Conservation (phyloP, 176 grass and related monocot genomes). For the Lolium perenne region DNA sequence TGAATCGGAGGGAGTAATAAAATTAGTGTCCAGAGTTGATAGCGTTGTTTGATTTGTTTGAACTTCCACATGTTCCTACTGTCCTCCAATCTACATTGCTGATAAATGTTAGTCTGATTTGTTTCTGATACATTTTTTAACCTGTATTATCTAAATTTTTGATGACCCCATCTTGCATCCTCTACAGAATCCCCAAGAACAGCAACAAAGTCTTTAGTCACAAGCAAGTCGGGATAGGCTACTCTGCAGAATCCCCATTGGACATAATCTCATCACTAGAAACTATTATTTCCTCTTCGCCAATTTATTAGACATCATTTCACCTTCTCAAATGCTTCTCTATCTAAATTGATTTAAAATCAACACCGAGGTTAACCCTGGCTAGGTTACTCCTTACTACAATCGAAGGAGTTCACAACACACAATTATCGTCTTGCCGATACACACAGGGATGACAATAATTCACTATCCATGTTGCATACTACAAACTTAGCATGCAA, state of each 20-base stretch:
- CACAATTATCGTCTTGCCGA: background rate
- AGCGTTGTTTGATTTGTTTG: background rate
- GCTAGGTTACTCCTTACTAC: background rate
- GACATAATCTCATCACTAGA: conserved; percentile 4
- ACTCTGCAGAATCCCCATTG: background rate
- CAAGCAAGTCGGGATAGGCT: conserved; percentile 9
- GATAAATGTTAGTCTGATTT: background rate
- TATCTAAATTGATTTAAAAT: background rate
- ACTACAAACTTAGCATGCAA: background rate
- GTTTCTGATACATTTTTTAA: background rate
- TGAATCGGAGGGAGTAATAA: background rate
- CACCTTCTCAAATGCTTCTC: background rate
- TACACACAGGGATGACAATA: background rate
- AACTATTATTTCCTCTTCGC: background rate
- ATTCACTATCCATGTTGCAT: conserved; percentile 14
- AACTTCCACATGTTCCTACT: background rate
- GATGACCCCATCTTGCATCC: conserved; percentile 24
- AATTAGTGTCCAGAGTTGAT: background rate
- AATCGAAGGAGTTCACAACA: background rate
- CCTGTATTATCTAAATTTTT: background rate
- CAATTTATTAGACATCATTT: background rate
- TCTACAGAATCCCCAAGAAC: background rate
- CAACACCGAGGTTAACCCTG: background rate
- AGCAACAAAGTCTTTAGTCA: conserved; percentile 17
- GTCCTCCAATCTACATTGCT: background rate